Evolutionary conservation across 169 alveolate genomes (phyloP).

Genomic region (Cryptosporidium sp.): DNA sequence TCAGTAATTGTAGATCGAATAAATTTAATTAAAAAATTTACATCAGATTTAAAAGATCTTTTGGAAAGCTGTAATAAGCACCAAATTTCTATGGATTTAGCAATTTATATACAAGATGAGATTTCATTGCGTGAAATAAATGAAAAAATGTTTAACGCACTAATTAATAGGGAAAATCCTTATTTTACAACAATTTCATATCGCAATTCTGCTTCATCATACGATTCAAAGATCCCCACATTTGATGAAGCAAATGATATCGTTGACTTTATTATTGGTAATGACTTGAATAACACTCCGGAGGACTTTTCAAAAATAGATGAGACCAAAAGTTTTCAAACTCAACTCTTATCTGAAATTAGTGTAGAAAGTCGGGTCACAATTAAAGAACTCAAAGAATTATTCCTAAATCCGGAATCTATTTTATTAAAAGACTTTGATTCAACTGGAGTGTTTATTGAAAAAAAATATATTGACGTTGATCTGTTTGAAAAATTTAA

Average conservation of each 20-base stretch:
- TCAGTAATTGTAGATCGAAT: background rate
- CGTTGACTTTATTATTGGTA: slow-evolving; percentile 10
- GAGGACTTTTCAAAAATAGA: background rate
- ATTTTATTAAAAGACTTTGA: background rate
- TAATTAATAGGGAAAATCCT: slow-evolving; percentile 37
- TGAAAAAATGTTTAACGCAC: slow-evolving; percentile 35
- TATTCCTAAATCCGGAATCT: background rate
- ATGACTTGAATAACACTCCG: background rate
- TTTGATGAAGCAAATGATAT: slow-evolving; percentile 34
- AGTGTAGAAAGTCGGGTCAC: background rate
- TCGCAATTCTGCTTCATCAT: background rate
- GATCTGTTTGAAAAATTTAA: slow-evolving; percentile 32
- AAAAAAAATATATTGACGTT: slow-evolving; percentile 38
- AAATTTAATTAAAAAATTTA: background rate
- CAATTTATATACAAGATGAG: slow-evolving; percentile 56
- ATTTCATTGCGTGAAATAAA: slow-evolving; percentile 55
- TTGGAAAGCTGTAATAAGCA: slow-evolving; percentile 26
- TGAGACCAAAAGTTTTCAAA: background rate
- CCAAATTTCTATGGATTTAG: slow-evolving; percentile 33
- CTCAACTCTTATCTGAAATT: background rate
- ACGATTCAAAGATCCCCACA: background rate
- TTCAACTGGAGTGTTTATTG: background rate
- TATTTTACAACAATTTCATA: background rate
- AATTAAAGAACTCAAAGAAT: slow-evolving; percentile 22
- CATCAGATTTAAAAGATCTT: background rate